Evolutionary conservation across 495 filamentous ascomycete species (phyloP).

Genomic region (Neurospora discreta): DNA sequence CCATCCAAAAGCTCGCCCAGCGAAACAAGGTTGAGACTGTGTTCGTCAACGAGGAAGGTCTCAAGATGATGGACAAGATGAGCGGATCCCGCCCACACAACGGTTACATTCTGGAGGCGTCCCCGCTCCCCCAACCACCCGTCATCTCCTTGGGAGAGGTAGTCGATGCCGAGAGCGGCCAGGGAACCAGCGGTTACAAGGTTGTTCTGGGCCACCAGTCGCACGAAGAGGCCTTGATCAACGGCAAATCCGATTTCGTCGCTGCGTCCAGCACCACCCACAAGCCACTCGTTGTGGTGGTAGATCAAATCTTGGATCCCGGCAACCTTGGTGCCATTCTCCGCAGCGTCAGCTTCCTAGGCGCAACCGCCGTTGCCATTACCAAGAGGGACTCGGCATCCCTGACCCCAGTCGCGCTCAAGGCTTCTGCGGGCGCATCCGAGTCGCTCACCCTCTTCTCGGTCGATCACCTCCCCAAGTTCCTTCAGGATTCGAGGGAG

Average conservation of each 20-base stretch:
- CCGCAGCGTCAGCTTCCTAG: slow-evolving; percentile 75
- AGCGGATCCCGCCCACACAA: slow-evolving; percentile 78
- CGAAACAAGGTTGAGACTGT: slow-evolving; percentile 42
- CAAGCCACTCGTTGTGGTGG: slow-evolving; percentile 66
- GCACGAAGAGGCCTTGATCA: slow-evolving; percentile 57
- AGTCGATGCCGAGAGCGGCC: slow-evolving; percentile 22
- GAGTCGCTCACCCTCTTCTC: slow-evolving; percentile 65
- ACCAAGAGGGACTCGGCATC: slow-evolving; percentile 57
- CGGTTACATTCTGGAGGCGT: slow-evolving; percentile 79
- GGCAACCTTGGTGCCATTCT: slow-evolving; percentile 87
- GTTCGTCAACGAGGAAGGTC: slow-evolving; percentile 37
- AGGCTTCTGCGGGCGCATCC: slow-evolving; percentile 76
- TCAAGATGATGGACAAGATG: slow-evolving; percentile 72
- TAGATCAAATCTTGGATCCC: slow-evolving; percentile 79
- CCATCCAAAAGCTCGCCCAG: slow-evolving; percentile 48
- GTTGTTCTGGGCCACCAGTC: slow-evolving; percentile 56
- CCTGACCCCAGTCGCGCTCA: slow-evolving; percentile 64
- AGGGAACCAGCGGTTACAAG: slow-evolving; percentile 31
- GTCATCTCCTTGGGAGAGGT: slow-evolving; percentile 46
- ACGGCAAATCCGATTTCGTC: slow-evolving; percentile 44
- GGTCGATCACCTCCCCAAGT: slow-evolving; percentile 50
- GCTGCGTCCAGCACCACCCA: slow-evolving; percentile 29
- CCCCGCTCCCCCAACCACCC: slow-evolving; percentile 65
- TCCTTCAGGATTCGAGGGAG: slow-evolving; percentile 53
- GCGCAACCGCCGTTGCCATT: slow-evolving; percentile 63